A percentile compares a stretch with the other conserved stretches of the same genome.
phyloP scores from a whole-genome alignment of 2,329 filamentous ascomycete genomes.

The Geosmithia putterillii region DNA sequence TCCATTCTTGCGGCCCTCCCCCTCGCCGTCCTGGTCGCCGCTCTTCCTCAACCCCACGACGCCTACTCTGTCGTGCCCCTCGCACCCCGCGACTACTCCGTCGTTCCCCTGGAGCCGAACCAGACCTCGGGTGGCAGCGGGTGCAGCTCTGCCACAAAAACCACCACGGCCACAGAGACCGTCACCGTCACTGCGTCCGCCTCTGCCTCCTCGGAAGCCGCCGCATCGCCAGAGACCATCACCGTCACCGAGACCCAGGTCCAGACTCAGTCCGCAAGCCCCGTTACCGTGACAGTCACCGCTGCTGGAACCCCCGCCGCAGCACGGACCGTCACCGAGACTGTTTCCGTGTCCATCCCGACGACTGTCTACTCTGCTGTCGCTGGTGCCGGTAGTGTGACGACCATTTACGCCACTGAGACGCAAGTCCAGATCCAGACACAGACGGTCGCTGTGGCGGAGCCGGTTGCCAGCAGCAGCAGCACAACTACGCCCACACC shows the following conservation, averaged over 20 bases:
- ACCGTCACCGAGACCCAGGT: conserved; percentile 12
- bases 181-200: conserved; percentile 9
- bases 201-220: conserved; percentile 21
- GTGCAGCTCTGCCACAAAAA: neutral
- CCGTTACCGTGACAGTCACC: neutral
- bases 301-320: neutral
- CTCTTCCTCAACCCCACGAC: conserved; percentile 16
- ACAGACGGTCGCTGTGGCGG: conserved; percentile 7
- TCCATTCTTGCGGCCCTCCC: conserved; percentile 15
- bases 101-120: conserved; percentile 23
- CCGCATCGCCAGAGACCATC: conserved; percentile 14
- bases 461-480: neutral
- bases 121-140: conserved; percentile 5
- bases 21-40: conserved; percentile 1
- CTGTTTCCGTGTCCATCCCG: conserved; percentile 10
- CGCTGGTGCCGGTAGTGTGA: neutral
- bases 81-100: conserved; percentile 19
- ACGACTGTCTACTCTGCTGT: neutral
- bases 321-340: conserved; percentile 12
- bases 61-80: conserved; percentile 25
- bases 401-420: conserved; percentile 5
- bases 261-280: too few species aligned
- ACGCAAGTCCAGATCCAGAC: conserved; percentile 5
- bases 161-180: neutral
- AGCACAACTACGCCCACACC: too few species aligned